Evolutionary conservation across 2,329 filamentous ascomycete genomes (phyloP), one percentile per base, ranked within the genome.

Genomic region (Alternaria rosae): DNA sequence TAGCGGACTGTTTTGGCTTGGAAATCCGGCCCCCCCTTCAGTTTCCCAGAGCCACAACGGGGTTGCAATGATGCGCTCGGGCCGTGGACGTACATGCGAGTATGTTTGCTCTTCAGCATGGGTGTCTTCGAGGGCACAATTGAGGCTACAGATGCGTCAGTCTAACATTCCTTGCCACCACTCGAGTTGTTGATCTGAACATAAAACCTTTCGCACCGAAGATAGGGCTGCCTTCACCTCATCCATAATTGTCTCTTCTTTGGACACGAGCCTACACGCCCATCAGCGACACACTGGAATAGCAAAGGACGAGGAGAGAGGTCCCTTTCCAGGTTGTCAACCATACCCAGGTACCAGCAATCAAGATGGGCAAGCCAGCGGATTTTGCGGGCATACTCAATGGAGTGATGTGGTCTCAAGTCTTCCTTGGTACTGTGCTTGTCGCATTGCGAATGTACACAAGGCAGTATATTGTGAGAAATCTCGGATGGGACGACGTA

Each of bases 331-430:
- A 35, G 28, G 13, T 35, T 23, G 10, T 2, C 13, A 25, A 11
- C 20, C n/a, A 23, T 8, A 44, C 2, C 35, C n/a, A 17, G 35
- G 6, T 17, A 38, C 3, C 17, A 21, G 45, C 26, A 5, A 43
- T 13, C 47, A 57, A 52, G 15, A 73, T 72, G 70, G 69, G 64
- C 26, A 65, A 67, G 38, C 65, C 67, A 26, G 25, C 65, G 48
- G 69, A 76, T 59, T 74, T 63, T 25, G 63, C 70, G 3, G 38
- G 52, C 30, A 70, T 73, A 20, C 65, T 76, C 56, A 71, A 72
- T 55, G 71, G 69, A 30, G 71, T 76, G 13, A 74, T 77, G 70
- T 76, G 73, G 69, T 64, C 69, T n/a, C 71, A 76, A 44, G 69
- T 76, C 5, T 35, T 62, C 5, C 32, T 76, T 26, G 72, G 70